Conservation (phyloP, 345 rosid genomes). For the Boechera stricta region DNA sequence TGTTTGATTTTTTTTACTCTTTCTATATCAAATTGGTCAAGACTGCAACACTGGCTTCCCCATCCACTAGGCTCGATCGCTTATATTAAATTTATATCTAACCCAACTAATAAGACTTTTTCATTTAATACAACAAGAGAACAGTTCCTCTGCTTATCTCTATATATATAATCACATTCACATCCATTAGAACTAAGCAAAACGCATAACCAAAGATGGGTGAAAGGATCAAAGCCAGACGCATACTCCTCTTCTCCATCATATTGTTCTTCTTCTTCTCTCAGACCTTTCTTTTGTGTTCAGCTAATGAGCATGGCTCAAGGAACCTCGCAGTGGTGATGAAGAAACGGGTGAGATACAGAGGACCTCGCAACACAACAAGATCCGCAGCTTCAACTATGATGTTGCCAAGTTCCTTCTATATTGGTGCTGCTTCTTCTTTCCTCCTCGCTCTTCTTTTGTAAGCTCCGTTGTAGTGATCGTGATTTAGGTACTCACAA, state of each 20-base stretch:
- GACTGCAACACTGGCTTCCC: background rate
- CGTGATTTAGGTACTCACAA: background rate
- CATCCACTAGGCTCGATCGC: background rate
- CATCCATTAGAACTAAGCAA: background rate
- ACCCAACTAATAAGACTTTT: background rate
- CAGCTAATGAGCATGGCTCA: constrained; percentile 35
- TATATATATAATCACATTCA: constrained; percentile 2
- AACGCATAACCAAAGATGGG: constrained; percentile 25
- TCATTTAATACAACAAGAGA: background rate
- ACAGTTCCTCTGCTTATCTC: background rate
- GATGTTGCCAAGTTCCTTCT: constrained; percentile 29
- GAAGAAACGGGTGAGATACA: constrained; percentile 13
- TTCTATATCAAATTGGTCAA: constrained; percentile 23
- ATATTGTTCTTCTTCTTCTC: constrained; percentile 35
- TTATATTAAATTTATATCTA: background rate
- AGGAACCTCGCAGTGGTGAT: constrained; percentile 36
- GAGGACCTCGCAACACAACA: constrained; percentile 26
- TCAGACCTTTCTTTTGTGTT: constrained; percentile 30
- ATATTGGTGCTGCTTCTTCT: constrained; percentile 18
- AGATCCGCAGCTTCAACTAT: constrained; percentile 26
- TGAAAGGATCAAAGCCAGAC: constrained; percentile 37
- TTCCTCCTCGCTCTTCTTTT: constrained; percentile 32
- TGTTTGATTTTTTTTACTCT: background rate
- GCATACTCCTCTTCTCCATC: constrained; percentile 33
- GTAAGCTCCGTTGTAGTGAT: constrained; percentile 5